phyloP scores from a whole-genome alignment of 768 basidiomycete genomes.

The Suillus fuscotomentosus region DNA sequence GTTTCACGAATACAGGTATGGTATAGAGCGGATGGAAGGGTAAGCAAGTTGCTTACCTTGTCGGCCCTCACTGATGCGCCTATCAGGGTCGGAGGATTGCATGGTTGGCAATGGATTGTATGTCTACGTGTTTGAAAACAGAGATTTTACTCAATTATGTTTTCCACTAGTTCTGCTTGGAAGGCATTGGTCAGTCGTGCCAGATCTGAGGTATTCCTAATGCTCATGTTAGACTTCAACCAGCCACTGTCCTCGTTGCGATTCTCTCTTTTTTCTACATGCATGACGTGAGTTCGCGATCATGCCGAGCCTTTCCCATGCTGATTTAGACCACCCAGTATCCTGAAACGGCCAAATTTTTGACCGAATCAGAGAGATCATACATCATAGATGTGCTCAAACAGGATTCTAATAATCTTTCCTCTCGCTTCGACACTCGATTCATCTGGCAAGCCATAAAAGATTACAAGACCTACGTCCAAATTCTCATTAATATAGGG shows the following conservation, averaged over 20 bases:
- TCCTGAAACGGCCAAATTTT: conserved; percentile 57
- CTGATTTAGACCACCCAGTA: conserved; percentile 32
- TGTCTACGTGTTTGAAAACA: conserved; percentile 5
- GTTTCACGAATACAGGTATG: conserved; percentile 26
- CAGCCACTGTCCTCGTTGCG: conserved; percentile 22
- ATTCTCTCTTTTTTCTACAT: conserved; percentile 45
- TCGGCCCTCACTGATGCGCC: background rate
- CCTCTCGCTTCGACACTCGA: conserved; percentile 41
- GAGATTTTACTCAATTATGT: background rate
- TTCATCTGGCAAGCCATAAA: conserved; percentile 49
- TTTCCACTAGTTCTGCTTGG: conserved; percentile 28
- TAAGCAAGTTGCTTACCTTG: conserved; percentile 23
- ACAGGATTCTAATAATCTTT: conserved; percentile 42
- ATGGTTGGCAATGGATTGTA: conserved; percentile 39
- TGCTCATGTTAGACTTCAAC: background rate
- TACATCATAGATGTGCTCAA: conserved; percentile 40
- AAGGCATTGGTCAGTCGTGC: conserved; percentile 23
- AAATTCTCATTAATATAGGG: conserved; percentile 42
- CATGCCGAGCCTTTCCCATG: background rate
- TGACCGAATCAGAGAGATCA: conserved; percentile 43
- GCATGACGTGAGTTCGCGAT: conserved; percentile 41
- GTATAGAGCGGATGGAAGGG: conserved; percentile 33
- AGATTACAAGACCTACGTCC: conserved; percentile 42
- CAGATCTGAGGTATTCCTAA: background rate
- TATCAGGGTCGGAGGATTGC: conserved; percentile 24